phyloP scores from a whole-genome alignment of 2,329 filamentous ascomycete genomes.

The Amesomyces nigricolor region DNA sequence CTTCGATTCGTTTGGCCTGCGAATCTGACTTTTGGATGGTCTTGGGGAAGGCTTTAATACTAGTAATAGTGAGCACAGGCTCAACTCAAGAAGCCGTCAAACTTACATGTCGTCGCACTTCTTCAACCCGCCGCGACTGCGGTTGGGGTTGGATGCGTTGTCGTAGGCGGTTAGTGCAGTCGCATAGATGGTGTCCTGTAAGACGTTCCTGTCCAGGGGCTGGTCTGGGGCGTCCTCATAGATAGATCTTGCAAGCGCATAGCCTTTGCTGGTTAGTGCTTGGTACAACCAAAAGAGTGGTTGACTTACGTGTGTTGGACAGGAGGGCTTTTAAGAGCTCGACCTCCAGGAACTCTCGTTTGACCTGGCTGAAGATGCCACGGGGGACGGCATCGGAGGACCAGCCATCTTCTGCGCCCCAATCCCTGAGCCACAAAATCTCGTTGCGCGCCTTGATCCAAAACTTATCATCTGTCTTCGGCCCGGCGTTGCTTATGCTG shows the following conservation, averaged over 20 bases:
- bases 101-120: slow-evolving; percentile 67
- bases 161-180: slow-evolving; percentile 69
- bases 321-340: slow-evolving; percentile 67
- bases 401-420: slow-evolving; percentile 51
- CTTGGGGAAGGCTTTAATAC: slow-evolving; percentile 57
- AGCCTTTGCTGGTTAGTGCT: slow-evolving; percentile 41
- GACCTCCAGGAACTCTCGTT: slow-evolving; percentile 57
- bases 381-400: slow-evolving; percentile 30
- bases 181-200: slow-evolving; percentile 57
- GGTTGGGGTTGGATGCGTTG: slow-evolving; percentile 75
- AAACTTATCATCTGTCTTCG: slow-evolving; percentile 56
- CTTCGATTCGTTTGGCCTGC: slow-evolving; percentile 50
- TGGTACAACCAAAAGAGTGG: too few species aligned
- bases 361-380: slow-evolving; percentile 56
- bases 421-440: slow-evolving; percentile 67
- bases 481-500: slow-evolving; percentile 42
- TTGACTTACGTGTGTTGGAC: slow-evolving; percentile 50
- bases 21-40: slow-evolving; percentile 49
- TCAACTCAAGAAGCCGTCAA: neutral
- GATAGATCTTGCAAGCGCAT: slow-evolving; percentile 56
- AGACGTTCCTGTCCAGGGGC: slow-evolving; percentile 43
- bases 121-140: slow-evolving; percentile 68
- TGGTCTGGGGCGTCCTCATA: slow-evolving; percentile 48
- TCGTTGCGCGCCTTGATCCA: slow-evolving; percentile 59
- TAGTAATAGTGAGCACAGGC: slow-evolving; percentile 29